Conservation (phyloP, 2,329 filamentous ascomycete genomes). For the Coniochaeta sp. region DNA sequence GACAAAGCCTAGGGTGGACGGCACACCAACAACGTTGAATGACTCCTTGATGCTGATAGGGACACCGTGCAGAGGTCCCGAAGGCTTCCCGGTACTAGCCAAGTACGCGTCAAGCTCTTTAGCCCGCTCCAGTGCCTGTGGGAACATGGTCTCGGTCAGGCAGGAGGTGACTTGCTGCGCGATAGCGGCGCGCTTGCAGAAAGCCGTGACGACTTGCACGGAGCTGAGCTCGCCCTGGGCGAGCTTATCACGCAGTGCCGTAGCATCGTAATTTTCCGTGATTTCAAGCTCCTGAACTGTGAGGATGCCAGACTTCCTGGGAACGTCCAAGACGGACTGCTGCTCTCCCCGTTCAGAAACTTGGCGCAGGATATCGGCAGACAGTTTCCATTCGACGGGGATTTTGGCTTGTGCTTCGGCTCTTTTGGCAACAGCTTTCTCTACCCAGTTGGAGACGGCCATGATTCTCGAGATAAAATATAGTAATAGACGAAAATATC, state of each 20-base stretch:
- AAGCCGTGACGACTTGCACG: not conserved
- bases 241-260: not conserved
- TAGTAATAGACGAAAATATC: too few species aligned
- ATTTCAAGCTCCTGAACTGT: not conserved
- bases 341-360: too few species aligned
- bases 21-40: not conserved
- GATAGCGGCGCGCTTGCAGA: not conserved
- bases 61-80: not conserved
- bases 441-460: too few species aligned
- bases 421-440: too few species aligned
- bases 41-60: not conserved
- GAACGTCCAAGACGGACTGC: too few species aligned
- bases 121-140: not conserved
- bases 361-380: too few species aligned
- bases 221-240: not conserved
- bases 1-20: not conserved
- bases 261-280: not conserved
- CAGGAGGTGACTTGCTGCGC: not conserved
- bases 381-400: too few species aligned
- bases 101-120: not conserved
- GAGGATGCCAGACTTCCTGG: not conserved
- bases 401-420: too few species aligned
- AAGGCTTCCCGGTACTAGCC: not conserved
- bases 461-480: too few species aligned
- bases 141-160: not conserved